Base-by-base conservation (phyloP, 2,329 filamentous ascomycete genomes). In the Phoma sp. region DNA sequence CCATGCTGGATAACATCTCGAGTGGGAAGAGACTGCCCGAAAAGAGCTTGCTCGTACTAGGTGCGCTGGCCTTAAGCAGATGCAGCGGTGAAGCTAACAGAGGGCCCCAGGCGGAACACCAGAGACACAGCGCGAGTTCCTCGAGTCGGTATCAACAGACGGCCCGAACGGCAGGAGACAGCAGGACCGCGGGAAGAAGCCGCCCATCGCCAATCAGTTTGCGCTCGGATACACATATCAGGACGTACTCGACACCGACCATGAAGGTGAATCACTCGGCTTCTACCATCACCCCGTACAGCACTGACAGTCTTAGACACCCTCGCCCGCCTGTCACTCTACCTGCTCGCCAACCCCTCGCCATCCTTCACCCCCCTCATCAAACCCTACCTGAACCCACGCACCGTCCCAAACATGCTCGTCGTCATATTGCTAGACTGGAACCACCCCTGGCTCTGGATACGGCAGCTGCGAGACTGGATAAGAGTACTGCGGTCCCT, bases 151-250 rank as follows among this genome's bases (percentile, higher is more conserved):
- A 7, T 69, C 74, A 3, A 75, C 72, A 54, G 74, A 77, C 36
- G 59, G 67, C 14, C 56, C 69, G n/a, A 74, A 62, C 54, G 70
- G 65, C 21, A 66, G 77, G 80, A 63, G 86, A 83, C 75, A 82
- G 79, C 67, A 82, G 82, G 72, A 81, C 69, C 67, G 80, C 71
- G 64, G 66, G 69, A 75, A 64, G 73, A 83, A 84, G 57, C 89
- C 91, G 2, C 91, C 92, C 18, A 85, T 96, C 69, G 93, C 93
- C 49, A 97, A 97, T 72, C 90, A 89, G 71, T 96, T 96, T 76
- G 93, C 93, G 10, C 79, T 97, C 55, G 93, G 93, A 45, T 97
- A 97, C 74, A 96, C 93, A 47, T 97, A 96, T 77, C 92, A 96
- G 74, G 92, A 97, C 76, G 92, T 97, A 30, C 82, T 96, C 30